Base-by-base conservation (phyloP, 306 rosid species). In the Trichosanthes truncata region DNA sequence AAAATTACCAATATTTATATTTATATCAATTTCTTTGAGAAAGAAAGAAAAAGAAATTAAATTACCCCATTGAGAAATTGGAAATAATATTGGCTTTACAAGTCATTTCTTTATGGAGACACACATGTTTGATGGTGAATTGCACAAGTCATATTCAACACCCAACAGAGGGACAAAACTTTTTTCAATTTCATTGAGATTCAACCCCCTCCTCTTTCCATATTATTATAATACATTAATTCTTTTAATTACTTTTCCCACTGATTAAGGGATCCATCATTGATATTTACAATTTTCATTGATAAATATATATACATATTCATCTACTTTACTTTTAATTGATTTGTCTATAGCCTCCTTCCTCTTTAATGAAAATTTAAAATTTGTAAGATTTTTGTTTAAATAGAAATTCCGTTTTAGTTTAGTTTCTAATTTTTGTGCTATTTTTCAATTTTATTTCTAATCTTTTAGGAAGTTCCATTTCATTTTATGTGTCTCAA, bases 51-150 rank as follows among this genome's bases (percentile, higher is more conserved):
- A 60, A 7, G 5, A 31, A 65, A 35, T 26, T 6, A 31, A 61
- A 1, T 29, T 20, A 53, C 23, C 25, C 9, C 4, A 31, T 13
- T 29, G 10, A 33, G 10, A 31, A 29, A 62, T 5, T 5, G 69
- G 8, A 31, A 62, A 62, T 62, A 26, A 9, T 8, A 59, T 23
- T 59, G 66, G 66, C 7, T 59, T 59, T 59, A 59, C 9, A 56
- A 57, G 33, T 57, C 4, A 6, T 61, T 61, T 66, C 1, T 3
- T 66, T 18, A 6, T 9, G 71, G 21, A 66, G 49, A 4, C 43
- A 63, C 41, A 66, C 7, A 67, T 63, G 79, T 36, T 53, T 73
- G 82, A 85, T 80, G 72, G 84, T 77, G 80, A 80, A 68, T 43
- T 83, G 80, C 78, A 69, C 46, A 76, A 69, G 82, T 79, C 82